These are phyloP conservation scores for Hypomyces perniciosus DNA, from an alignment of 2,329 filamentous ascomycete genomes.

Conservation along the genomic window DNA sequence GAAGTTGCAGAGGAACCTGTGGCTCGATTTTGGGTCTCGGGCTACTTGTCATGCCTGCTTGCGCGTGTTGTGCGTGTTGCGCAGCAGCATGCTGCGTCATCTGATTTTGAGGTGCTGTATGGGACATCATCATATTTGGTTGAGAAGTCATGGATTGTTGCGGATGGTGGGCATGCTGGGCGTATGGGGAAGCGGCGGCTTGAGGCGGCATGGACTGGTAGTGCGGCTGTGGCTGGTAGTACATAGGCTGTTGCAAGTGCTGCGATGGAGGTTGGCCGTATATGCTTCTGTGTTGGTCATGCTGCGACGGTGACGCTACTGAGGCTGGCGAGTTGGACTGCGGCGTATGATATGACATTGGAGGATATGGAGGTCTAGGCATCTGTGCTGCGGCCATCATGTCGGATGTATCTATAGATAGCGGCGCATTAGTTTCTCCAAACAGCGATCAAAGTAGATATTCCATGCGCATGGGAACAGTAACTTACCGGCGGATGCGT, in stretches of 20 bases:
- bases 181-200: slow-evolving; percentile 53
- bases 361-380: slow-evolving; percentile 78
- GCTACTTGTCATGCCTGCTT: slow-evolving; percentile 52
- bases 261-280: slow-evolving; percentile 76
- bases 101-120: slow-evolving; percentile 50
- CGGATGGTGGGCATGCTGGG: slow-evolving; percentile 47
- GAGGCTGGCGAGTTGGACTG: slow-evolving; percentile 94
- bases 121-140: slow-evolving; percentile 62
- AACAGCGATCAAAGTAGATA: slow-evolving; percentile 1
- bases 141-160: slow-evolving; percentile 58
- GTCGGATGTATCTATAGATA: slow-evolving; percentile 48
- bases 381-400: slow-evolving; percentile 62
- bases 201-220: slow-evolving; percentile 63
- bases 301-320: slow-evolving; percentile 79
- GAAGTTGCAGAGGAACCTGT: slow-evolving; percentile 55
- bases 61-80: slow-evolving; percentile 48
- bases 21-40: slow-evolving; percentile 59
- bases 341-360: slow-evolving; percentile 85
- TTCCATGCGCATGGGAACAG: slow-evolving; percentile 5
- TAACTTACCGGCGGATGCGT: slow-evolving; percentile 75
- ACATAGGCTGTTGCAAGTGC: slow-evolving; percentile 75
- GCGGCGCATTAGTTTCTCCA: slow-evolving; percentile 16
- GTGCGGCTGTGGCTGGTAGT: slow-evolving; percentile 58
- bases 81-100: slow-evolving; percentile 52
- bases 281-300: slow-evolving; percentile 83